Percentiles rank a stretch among this genome's conserved stretches.
Evolutionary conservation across 805 yeast genomes (phyloP).

Genomic region (Tetrapisispora fleetii): DNA sequence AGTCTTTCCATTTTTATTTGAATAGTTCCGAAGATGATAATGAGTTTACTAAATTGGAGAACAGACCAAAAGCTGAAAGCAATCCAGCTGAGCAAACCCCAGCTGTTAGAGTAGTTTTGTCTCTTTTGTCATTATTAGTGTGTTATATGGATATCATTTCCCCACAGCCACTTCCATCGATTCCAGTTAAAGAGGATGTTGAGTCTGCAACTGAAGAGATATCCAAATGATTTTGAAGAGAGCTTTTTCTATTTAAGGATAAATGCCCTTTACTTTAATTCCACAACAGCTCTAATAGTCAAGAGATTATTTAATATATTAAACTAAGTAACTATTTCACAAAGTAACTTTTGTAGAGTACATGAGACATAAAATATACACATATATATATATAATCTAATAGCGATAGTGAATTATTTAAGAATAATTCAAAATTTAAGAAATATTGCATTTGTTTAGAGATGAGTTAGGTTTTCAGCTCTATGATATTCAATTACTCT

Average conservation of each 20-base stretch:
- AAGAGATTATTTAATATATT: too few relatives aligned
- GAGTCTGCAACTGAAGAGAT: neutral
- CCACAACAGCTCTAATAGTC: too few relatives aligned
- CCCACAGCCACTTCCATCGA: slow-evolving; percentile 24
- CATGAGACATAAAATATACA: too few relatives aligned
- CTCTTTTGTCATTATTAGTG: slow-evolving; percentile 39
- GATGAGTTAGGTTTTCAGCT: too few relatives aligned
- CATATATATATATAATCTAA: too few relatives aligned
- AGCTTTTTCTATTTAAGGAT: neutral
- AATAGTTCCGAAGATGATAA: slow-evolving; percentile 16
- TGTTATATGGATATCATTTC: slow-evolving; percentile 46
- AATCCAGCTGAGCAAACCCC: slow-evolving; percentile 34
- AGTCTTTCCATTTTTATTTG: slow-evolving; percentile 33
- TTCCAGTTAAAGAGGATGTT: neutral
- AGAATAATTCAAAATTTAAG: too few relatives aligned
- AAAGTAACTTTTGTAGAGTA: too few relatives aligned
- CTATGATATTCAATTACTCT: slow-evolving; percentile 9
- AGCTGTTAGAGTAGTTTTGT: slow-evolving; percentile 33
- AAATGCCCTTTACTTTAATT: too few relatives aligned
- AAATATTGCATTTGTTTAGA: too few relatives aligned
- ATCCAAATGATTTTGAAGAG: neutral
- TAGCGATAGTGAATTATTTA: too few relatives aligned
- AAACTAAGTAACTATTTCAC: too few relatives aligned
- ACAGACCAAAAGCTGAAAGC: slow-evolving; percentile 11
- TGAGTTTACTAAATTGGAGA: slow-evolving; percentile 28